These are phyloP conservation scores for Fusarium odoratissimum DNA, from an alignment of 2,329 filamentous ascomycete species.

Conservation along the genomic window DNA sequence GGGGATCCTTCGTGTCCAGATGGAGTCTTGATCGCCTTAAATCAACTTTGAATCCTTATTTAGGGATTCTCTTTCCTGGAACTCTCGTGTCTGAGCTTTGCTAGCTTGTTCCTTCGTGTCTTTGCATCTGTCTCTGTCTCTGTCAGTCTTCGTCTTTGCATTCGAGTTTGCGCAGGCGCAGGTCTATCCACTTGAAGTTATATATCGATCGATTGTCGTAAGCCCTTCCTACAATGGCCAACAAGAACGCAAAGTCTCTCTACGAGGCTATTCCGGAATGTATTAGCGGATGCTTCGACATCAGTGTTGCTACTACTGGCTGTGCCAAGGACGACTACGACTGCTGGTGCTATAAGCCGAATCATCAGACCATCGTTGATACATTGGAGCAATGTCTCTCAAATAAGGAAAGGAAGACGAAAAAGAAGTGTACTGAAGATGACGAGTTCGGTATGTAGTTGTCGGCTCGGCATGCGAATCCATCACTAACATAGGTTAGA, in stretches of 20 bases:
- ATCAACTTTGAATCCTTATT: constrained; percentile 6
- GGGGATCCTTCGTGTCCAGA: constrained; percentile 16
- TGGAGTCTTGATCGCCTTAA: constrained; percentile 4
- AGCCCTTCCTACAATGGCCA: constrained; percentile 28
- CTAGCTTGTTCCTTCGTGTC: not conserved
- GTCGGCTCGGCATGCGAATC: no score
- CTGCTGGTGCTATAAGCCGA: constrained; percentile 42
- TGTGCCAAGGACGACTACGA: constrained; percentile 39
- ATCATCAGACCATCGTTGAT: constrained; percentile 42
- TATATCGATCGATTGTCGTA: not conserved
- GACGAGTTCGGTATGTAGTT: constrained; percentile 39
- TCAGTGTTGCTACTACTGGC: constrained; percentile 39
- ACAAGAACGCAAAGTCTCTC: constrained; percentile 34
- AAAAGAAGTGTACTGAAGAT: constrained; percentile 33
- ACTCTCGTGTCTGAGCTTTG: not conserved
- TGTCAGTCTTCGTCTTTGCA: not conserved
- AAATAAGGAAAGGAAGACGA: constrained; percentile 29
- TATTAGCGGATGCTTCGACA: constrained; percentile 38
- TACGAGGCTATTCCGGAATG: constrained; percentile 36
- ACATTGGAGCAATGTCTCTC: constrained; percentile 37
- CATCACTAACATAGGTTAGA: constrained; percentile 19
- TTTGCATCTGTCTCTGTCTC: not conserved
- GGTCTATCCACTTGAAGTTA: not conserved
- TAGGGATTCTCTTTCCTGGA: not conserved
- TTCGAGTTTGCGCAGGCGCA: not conserved